phyloP scores from a whole-genome alignment of 257 asterid species.

The Rauvolfia tetraphylla region DNA sequence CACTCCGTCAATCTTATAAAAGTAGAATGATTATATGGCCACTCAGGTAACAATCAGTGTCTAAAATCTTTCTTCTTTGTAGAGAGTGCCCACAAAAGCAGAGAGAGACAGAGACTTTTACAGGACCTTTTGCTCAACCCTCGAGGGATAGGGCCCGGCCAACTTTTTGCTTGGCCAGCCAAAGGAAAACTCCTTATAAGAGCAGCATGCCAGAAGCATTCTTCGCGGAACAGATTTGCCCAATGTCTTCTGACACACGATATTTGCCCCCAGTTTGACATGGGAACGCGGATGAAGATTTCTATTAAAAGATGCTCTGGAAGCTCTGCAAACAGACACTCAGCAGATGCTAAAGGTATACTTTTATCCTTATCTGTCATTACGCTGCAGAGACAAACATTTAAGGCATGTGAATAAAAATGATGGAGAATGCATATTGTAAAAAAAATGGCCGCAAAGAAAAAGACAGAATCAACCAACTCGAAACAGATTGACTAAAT shows the following conservation, averaged over 20 bases:
- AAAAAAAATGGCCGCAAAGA: not conserved
- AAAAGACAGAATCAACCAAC: not conserved
- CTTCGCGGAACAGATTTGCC: conserved; percentile 64
- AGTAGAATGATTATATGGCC: not conserved
- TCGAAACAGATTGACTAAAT: not conserved
- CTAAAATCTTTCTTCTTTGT: not conserved
- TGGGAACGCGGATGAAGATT: conserved; percentile 54
- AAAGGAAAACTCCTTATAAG: conserved; percentile 53
- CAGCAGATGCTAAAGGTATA: conserved; percentile 31
- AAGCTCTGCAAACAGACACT: conserved; percentile 43
- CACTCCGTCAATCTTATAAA: not conserved
- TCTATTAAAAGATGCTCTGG: conserved; percentile 64
- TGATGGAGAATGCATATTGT: not conserved
- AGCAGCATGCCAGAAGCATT: conserved; percentile 69
- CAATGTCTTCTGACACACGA: conserved; percentile 57
- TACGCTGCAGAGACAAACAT: conserved; percentile 24
- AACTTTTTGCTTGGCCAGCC: conserved; percentile 44
- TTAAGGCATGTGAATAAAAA: not conserved
- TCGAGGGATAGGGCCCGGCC: conserved; percentile 85
- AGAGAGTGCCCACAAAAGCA: too few species aligned
- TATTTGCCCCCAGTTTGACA: conserved; percentile 52
- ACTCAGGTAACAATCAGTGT: not conserved
- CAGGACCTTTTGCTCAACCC: conserved; percentile 62
- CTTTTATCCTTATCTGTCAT: conserved; percentile 44
- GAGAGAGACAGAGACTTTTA: not conserved